These are phyloP conservation scores for Aspergillus neotritici DNA, from an alignment of 2,329 filamentous ascomycete genomes.

Conservation along the genomic window DNA sequence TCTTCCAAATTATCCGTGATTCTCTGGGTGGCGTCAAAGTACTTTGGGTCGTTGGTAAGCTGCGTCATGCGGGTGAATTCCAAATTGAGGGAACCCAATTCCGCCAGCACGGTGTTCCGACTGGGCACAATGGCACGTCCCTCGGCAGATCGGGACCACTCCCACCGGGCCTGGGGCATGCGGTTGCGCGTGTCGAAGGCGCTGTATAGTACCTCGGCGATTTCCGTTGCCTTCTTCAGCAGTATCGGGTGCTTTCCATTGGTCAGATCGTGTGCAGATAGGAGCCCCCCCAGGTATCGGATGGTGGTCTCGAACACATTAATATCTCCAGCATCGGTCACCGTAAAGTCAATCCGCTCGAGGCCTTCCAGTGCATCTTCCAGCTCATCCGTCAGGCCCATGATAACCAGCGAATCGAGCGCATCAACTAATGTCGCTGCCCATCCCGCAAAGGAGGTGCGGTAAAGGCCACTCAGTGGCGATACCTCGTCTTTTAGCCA, in stretches of 20 bases:
- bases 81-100: constrained; percentile 75
- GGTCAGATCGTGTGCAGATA: constrained; percentile 82
- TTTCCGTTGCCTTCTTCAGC: constrained; percentile 71
- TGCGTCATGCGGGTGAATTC: constrained; percentile 88
- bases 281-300: constrained; percentile 78
- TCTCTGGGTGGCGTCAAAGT: constrained; percentile 82
- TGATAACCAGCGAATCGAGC: constrained; percentile 79
- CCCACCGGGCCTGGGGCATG: constrained; percentile 79
- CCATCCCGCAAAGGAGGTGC: constrained; percentile 90
- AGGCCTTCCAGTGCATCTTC: constrained; percentile 68
- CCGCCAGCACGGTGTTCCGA: constrained; percentile 61
- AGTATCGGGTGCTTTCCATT: constrained; percentile 64
- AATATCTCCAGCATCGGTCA: constrained; percentile 60
- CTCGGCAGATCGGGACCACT: constrained; percentile 56
- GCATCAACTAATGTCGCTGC: constrained; percentile 79
- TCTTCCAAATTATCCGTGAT: constrained; percentile 73
- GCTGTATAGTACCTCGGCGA: constrained; percentile 74
- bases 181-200: constrained; percentile 89
- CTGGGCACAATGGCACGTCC: constrained; percentile 41
- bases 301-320: constrained; percentile 91
- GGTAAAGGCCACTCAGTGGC: constrained; percentile 61
- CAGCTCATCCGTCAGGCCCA: constrained; percentile 72
- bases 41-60: constrained; percentile 71
- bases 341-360: constrained; percentile 75
- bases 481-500: constrained; percentile 82